Evolutionary conservation across 768 basidiomycete genomes (phyloP).

Genomic region (Naganishia kalamii): DNA sequence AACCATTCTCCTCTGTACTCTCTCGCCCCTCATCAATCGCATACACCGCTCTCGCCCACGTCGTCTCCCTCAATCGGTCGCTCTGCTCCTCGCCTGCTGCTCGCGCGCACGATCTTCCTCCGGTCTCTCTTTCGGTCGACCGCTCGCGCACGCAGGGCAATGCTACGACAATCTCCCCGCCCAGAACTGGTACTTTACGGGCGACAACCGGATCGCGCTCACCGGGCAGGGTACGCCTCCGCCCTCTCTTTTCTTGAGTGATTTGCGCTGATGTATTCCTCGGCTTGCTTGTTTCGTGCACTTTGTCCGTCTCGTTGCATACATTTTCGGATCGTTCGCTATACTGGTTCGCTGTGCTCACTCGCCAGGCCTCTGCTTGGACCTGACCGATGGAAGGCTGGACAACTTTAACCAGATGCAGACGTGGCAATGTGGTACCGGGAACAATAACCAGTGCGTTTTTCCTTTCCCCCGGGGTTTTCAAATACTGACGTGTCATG

Average conservation of each 20-base stretch:
- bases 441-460: slow-evolving; percentile 17
- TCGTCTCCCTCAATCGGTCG: too few species aligned
- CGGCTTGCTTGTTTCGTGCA: too few species aligned
- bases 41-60: too few species aligned
- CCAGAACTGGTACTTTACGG: slow-evolving; percentile 26
- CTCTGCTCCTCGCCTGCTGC: too few species aligned
- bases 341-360: not conserved
- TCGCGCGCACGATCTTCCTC: not conserved
- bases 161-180: slow-evolving; percentile 21
- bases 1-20: not conserved
- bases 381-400: slow-evolving; percentile 3
- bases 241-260: not conserved
- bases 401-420: slow-evolving; percentile 15
- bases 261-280: not conserved
- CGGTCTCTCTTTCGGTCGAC: not conserved
- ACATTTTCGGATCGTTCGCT: too few species aligned
- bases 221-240: slow-evolving; percentile 4
- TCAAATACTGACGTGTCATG: too few species aligned
- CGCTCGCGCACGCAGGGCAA: not conserved
- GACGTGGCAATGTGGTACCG: slow-evolving; percentile 15
- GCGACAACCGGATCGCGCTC: slow-evolving; percentile 17
- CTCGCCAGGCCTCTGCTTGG: slow-evolving; percentile 11
- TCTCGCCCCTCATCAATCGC: too few species aligned
- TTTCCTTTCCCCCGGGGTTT: not conserved
- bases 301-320: too few species aligned